phyloP scores from a whole-genome alignment of 495 filamentous ascomycete genomes.

The Cenococcum geophilum region DNA sequence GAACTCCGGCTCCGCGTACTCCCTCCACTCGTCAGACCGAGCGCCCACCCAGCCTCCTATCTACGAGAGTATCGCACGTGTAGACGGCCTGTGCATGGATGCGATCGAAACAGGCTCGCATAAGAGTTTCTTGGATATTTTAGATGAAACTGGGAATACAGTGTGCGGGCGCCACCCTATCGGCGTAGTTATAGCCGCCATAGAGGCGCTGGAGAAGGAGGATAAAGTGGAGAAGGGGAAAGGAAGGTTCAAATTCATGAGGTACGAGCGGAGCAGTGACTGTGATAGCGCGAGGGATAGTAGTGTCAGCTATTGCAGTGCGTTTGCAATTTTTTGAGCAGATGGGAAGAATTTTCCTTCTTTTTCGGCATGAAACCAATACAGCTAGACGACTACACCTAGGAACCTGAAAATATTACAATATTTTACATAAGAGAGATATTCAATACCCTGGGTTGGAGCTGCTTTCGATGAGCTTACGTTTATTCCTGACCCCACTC shows the following conservation, averaged over 20 bases:
- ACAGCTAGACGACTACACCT: too few species aligned
- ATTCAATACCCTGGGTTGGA: background rate
- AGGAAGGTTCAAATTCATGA: conserved; percentile 72
- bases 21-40: conserved; percentile 32
- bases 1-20: conserved; percentile 21
- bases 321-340: conserved; percentile 56
- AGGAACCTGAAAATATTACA: too few species aligned
- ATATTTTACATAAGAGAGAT: background rate
- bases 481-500: background rate
- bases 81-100: conserved; percentile 77
- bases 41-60: conserved; percentile 53
- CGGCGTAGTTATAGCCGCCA: conserved; percentile 82
- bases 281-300: conserved; percentile 65
- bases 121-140: conserved; percentile 57
- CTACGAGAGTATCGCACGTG: conserved; percentile 74
- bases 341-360: background rate
- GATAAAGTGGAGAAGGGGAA: conserved; percentile 40
- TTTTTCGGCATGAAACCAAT: too few species aligned
- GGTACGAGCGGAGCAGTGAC: conserved; percentile 86
- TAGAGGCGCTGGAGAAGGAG: conserved; percentile 26
- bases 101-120: conserved; percentile 72
- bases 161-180: conserved; percentile 96
- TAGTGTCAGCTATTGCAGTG: conserved; percentile 91
- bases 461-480: background rate
- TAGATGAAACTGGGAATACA: conserved; percentile 76